These are phyloP conservation scores for Penicillium crystallinum DNA, from an alignment of 495 filamentous ascomycete genomes.

Conservation along the genomic window DNA sequence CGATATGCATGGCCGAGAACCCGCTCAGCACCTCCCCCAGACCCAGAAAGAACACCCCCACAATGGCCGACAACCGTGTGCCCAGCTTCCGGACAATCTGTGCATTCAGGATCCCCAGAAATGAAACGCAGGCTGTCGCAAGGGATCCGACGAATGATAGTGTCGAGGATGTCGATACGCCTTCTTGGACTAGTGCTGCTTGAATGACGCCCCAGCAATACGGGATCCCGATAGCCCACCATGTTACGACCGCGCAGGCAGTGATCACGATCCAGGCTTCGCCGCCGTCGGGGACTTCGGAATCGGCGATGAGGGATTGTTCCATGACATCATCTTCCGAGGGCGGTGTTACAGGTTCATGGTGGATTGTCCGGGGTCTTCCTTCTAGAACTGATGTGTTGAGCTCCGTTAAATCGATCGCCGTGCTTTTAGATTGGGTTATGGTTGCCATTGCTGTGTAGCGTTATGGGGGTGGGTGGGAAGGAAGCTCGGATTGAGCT, in stretches of 20 bases:
- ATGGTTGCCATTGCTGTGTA: background rate
- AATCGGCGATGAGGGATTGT: conserved; percentile 44
- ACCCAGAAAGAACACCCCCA: conserved; percentile 45
- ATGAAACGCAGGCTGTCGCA: conserved; percentile 41
- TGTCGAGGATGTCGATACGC: conserved; percentile 42
- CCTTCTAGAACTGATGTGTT: background rate
- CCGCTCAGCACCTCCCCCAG: conserved; percentile 46
- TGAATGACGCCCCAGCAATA: conserved; percentile 58
- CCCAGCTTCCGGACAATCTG: conserved; percentile 47
- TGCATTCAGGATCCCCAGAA: conserved; percentile 45
- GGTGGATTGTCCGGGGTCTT: background rate
- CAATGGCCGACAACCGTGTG: conserved; percentile 35
- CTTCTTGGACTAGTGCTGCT: conserved; percentile 44
- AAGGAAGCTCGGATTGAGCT: background rate
- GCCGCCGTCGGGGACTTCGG: conserved; percentile 52
- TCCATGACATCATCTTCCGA: conserved; percentile 30
- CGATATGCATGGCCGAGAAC: conserved; percentile 44
- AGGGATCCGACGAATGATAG: conserved; percentile 55
- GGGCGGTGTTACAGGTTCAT: background rate
- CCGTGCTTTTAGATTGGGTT: background rate
- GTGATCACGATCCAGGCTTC: conserved; percentile 55
- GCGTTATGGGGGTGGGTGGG: no score
- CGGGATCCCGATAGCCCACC: conserved; percentile 49
- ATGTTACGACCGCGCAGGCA: conserved; percentile 47
- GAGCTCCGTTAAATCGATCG: background rate